Evolutionary conservation across 176 grass and related monocot genomes (phyloP), one percentile per base, ranked within the genome.

Genomic region (Triticum dicoccoides): DNA sequence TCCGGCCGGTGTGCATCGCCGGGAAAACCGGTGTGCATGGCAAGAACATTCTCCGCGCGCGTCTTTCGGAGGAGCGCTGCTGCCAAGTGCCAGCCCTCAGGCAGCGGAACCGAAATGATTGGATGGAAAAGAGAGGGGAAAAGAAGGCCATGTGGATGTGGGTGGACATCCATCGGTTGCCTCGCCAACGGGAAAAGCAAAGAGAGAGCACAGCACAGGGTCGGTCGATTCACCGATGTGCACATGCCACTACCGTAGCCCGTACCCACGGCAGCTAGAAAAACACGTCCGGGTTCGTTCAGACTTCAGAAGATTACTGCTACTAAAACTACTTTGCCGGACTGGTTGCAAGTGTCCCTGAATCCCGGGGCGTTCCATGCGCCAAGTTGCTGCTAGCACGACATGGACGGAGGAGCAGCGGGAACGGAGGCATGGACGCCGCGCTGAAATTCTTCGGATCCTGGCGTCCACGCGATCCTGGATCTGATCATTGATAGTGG

Each of bases 21-120:
- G 49, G 0, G 0, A 17, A 17, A 52, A 15, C 49, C 51, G 15
- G 1, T 12, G 42, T 54, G 51, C 51, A 15, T 54, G 51, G 51
- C 51, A 54, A 49, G 81, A 83, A 88, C 87, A 79, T 84, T 88
- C 81, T 64, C 81, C n/a, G 49, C 49, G 64, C 65, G 62, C 73
- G 20, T 84, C 73, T 84, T 88, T 84, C 39, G 51, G 15, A 18
- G 39, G 83, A 72, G 65, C 21, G 11, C 44, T 12, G 44, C 44
- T 11, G 44, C 44, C 44, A 45, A 45, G 44, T 12, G 44, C 44
- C 44, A 9, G 11, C 44, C 44, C 25, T 71, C 49, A 70, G 10
- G 25, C 25, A 30, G 3, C 11, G 11, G 51, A 5, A 13, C 4
- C 13, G 79, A 70, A 61, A 78, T 88, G 72, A 83, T 70, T 68